A percentile compares a stretch with the other conserved stretches of the same genome.
Conservation (phyloP, 2,329 filamentous ascomycete species). For the Fusarium sp. region DNA sequence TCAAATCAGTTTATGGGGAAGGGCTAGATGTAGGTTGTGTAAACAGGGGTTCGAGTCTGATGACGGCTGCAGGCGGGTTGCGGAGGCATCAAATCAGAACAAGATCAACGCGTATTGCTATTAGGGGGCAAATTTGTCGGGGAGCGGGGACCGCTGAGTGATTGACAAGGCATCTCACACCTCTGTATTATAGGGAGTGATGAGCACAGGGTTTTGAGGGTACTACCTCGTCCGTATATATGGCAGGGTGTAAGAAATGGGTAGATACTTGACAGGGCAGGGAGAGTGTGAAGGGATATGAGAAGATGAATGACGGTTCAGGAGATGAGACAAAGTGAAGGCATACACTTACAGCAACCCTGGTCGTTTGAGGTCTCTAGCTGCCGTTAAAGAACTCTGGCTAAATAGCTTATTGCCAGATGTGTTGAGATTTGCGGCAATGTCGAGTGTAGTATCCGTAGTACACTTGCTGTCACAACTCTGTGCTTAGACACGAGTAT, state of each 20-base stretch:
- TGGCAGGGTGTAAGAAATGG: slow-evolving; percentile 16
- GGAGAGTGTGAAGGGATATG: slow-evolving; percentile 8
- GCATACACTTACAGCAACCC: slow-evolving; percentile 31
- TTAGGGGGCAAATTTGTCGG: slow-evolving; percentile 33
- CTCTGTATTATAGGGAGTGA: slow-evolving; percentile 23
- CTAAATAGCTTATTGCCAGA: slow-evolving; percentile 32
- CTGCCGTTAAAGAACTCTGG: slow-evolving; percentile 26
- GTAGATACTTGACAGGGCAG: slow-evolving; percentile 11
- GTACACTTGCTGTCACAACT: slow-evolving; percentile 12
- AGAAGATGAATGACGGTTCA: slow-evolving; percentile 4
- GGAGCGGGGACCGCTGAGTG: slow-evolving; percentile 32
- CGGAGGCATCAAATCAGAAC: slow-evolving; percentile 27
- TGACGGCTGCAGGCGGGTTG: slow-evolving; percentile 37
- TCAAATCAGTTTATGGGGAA: slow-evolving; percentile 43
- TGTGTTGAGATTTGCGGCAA: slow-evolving; percentile 19
- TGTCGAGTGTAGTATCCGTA: slow-evolving; percentile 8
- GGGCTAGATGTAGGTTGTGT: slow-evolving; percentile 22
- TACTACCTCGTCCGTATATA: slow-evolving; percentile 3
- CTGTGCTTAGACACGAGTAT: slow-evolving; percentile 7
- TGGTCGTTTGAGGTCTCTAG: slow-evolving; percentile 27
- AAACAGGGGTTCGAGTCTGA: slow-evolving; percentile 39
- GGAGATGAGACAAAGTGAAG: slow-evolving; percentile 11
- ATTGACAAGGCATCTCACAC: slow-evolving; percentile 36
- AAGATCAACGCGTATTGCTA: slow-evolving; percentile 38
- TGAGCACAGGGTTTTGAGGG: slow-evolving; percentile 13